phyloP scores from a whole-genome alignment of 208 protist species.

The Acanthamoeba quina region DNA sequence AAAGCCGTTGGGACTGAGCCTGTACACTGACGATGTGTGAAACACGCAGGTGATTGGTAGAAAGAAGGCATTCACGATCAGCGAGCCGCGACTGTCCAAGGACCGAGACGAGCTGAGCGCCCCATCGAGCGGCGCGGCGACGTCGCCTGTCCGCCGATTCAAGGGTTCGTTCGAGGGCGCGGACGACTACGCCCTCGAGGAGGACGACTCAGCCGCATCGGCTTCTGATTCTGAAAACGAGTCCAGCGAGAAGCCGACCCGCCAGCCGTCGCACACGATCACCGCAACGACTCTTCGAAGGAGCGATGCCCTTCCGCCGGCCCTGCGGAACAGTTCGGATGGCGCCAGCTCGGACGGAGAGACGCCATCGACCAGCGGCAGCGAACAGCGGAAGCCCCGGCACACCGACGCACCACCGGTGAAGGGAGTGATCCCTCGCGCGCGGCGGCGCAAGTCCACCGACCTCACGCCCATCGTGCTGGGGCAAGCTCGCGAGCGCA shows the following conservation, averaged over 20 bases:
- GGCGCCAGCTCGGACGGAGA: not conserved
- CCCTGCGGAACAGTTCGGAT: not conserved
- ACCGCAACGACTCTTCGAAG: not conserved
- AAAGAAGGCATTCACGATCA: slow-evolving; percentile 32
- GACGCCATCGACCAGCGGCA: not conserved
- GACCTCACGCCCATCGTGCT: slow-evolving; percentile 34
- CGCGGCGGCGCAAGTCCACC: slow-evolving; percentile 29
- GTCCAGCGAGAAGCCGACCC: not conserved
- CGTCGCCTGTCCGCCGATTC: not conserved
- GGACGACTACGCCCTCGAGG: not conserved
- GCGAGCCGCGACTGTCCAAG: not conserved
- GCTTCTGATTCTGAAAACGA: not conserved
- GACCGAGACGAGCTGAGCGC: not conserved
- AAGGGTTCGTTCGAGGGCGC: not conserved
- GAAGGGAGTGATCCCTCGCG: not conserved
- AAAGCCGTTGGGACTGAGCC: not conserved
- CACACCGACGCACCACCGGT: not conserved
- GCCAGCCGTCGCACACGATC: not conserved
- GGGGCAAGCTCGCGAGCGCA: slow-evolving; percentile 1
- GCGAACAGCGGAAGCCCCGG: not conserved
- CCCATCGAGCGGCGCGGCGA: not conserved
- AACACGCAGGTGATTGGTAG: not conserved
- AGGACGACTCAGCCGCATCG: not conserved
- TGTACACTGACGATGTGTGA: too few species aligned
- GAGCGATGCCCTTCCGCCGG: not conserved